A percentile compares a stretch with the other conserved stretches of the same genome.
Evolutionary conservation across 345 rosid species (phyloP).

Genomic region (Carallia pectinifolia): DNA sequence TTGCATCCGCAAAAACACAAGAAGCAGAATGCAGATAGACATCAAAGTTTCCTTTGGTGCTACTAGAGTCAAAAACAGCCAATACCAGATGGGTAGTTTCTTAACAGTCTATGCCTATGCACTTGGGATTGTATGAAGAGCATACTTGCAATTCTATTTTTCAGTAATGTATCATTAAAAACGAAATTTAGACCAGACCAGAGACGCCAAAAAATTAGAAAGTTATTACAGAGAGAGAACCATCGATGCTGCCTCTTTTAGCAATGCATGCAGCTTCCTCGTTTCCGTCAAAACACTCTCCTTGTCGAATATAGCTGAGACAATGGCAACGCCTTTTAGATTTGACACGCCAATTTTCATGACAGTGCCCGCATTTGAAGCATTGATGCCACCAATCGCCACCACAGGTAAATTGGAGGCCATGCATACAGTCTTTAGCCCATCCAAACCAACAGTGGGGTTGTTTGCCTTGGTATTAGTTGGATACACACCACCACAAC

Average conservation of each 20-base stretch:
- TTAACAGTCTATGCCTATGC: too few relatives aligned
- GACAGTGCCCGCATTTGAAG: constrained; percentile 57
- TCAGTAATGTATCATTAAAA: too few relatives aligned
- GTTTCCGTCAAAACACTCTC: constrained; percentile 49
- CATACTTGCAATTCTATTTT: too few relatives aligned
- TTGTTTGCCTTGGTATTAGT: constrained; percentile 79
- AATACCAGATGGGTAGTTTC: too few relatives aligned
- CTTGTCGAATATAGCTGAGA: constrained; percentile 75
- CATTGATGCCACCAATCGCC: constrained; percentile 81
- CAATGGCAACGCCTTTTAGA: constrained; percentile 82
- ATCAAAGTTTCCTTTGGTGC: too few relatives aligned
- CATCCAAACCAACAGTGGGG: constrained; percentile 75
- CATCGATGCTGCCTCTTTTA: constrained; percentile 29
- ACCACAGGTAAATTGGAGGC: constrained; percentile 82
- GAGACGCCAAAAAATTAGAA: not conserved
- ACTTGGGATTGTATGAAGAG: too few relatives aligned
- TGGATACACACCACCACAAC: constrained; percentile 84
- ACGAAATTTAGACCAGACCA: too few relatives aligned
- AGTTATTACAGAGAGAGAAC: not conserved
- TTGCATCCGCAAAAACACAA: too few relatives aligned
- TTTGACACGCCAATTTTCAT: constrained; percentile 48
- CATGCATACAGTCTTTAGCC: constrained; percentile 63
- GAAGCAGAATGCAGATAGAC: too few relatives aligned
- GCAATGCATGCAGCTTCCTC: constrained; percentile 46
- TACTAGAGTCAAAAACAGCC: too few relatives aligned